These are phyloP conservation scores for Populus pruinosa DNA, from an alignment of 345 rosid species.

Conservation along the genomic window DNA sequence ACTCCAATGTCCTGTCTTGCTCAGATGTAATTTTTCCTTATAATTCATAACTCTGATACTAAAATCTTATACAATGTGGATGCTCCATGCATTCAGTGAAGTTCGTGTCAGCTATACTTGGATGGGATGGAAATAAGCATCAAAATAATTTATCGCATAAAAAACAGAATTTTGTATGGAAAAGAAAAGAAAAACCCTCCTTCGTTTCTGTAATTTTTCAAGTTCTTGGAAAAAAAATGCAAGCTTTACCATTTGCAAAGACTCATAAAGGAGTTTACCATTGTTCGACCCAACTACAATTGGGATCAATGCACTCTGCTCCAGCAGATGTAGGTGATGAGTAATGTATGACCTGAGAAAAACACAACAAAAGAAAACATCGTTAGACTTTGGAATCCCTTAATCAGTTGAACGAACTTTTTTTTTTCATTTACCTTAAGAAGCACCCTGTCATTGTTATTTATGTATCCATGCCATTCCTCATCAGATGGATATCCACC, in stretches of 20 bases:
- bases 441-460: constrained; percentile 82
- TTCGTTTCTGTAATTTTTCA: background rate
- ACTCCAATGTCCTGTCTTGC: too few species aligned
- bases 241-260: constrained; percentile 4
- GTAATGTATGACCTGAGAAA: constrained; percentile 61
- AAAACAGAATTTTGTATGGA: too few species aligned
- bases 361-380: background rate
- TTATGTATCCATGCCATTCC: constrained; percentile 95
- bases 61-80: too few species aligned
- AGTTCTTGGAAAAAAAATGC: constrained; percentile 1
- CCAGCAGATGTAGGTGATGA: constrained; percentile 83
- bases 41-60: too few species aligned
- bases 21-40: too few species aligned
- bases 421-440: constrained; percentile 55
- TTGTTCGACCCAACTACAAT: constrained; percentile 90
- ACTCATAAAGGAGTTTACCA: constrained; percentile 42
- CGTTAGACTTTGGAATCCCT: background rate
- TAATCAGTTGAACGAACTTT: too few species aligned
- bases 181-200: too few species aligned
- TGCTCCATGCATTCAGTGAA: too few species aligned
- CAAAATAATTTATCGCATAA: too few species aligned
- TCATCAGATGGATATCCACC: constrained; percentile 89
- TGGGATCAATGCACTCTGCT: constrained; percentile 76
- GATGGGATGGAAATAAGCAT: too few species aligned
- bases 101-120: too few species aligned